These are phyloP conservation scores for Hirschioporus abietinus DNA, from an alignment of 768 basidiomycete genomes.

Conservation along the genomic window DNA sequence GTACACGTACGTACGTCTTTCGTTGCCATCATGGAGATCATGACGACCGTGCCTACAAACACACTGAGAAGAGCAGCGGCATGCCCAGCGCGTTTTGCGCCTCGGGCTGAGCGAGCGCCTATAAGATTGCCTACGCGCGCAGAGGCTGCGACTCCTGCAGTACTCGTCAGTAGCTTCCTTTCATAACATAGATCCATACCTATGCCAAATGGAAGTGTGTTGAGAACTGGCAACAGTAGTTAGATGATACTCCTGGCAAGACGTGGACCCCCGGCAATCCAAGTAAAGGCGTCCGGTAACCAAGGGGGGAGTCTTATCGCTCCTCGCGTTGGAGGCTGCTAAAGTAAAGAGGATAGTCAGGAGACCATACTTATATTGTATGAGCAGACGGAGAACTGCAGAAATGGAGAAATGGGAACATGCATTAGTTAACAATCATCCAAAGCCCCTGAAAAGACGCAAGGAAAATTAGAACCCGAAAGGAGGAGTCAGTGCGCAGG, in stretches of 20 bases:
- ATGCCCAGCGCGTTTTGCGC: constrained; percentile 55
- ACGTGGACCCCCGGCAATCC: too few relatives aligned
- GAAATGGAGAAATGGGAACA: background rate
- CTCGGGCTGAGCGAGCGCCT: constrained; percentile 46
- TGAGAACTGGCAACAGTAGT: constrained; percentile 42
- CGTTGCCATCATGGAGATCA: constrained; percentile 49
- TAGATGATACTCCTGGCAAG: background rate
- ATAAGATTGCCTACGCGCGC: constrained; percentile 70
- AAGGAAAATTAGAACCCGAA: background rate
- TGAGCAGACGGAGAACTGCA: background rate
- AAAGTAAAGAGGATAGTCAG: background rate
- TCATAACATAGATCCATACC: constrained; percentile 25
- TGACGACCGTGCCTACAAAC: constrained; percentile 50
- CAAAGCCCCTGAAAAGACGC: background rate
- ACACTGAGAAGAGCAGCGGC: constrained; percentile 62
- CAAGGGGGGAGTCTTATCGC: too few relatives aligned
- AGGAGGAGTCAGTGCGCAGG: background rate
- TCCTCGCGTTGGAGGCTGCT: background rate
- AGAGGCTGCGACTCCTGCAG: constrained; percentile 59
- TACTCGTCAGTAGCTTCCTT: background rate
- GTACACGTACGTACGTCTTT: constrained; percentile 42
- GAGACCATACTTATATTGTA: background rate
- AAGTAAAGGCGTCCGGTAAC: too few relatives aligned
- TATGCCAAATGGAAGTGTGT: constrained; percentile 73
- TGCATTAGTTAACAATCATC: background rate